phyloP scores from a whole-genome alignment of 768 basidiomycete species.

The Tricholoma sp. region DNA sequence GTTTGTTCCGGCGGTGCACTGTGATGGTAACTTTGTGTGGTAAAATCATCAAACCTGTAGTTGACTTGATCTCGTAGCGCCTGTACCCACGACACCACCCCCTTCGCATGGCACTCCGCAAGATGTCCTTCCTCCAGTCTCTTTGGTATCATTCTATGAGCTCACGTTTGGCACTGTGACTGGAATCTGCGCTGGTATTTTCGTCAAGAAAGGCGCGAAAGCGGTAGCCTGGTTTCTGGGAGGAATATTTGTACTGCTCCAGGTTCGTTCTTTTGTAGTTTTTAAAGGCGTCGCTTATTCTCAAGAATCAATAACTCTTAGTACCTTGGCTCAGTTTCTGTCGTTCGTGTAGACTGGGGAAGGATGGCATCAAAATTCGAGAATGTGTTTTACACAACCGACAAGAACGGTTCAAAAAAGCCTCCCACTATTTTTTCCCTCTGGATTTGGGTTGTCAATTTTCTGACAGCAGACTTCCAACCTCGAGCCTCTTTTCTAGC shows the following conservation, averaged over 20 bases:
- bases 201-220: constrained; percentile 92
- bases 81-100: constrained; percentile 4
- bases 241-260: constrained; percentile 84
- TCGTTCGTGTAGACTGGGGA: constrained; percentile 82
- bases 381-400: constrained; percentile 60
- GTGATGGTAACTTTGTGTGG: constrained; percentile 42
- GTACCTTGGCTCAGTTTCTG: constrained; percentile 73
- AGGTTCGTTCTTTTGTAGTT: constrained; percentile 46
- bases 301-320: constrained; percentile 22
- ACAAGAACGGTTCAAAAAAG: constrained; percentile 45
- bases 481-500: constrained; percentile 84
- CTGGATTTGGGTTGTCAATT: constrained; percentile 68
- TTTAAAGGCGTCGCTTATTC: neutral
- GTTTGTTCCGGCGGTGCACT: constrained; percentile 35
- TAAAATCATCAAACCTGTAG: constrained; percentile 4
- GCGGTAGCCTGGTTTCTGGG: constrained; percentile 82
- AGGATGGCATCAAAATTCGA: constrained; percentile 63
- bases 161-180: constrained; percentile 85
- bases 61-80: neutral
- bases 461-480: constrained; percentile 91
- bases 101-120: neutral
- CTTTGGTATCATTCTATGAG: constrained; percentile 76
- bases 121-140: constrained; percentile 45
- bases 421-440: constrained; percentile 62
- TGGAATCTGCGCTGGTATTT: constrained; percentile 88